A percentile compares a stretch with the other conserved stretches of the same genome.
These are phyloP conservation scores for Hypoxylon sp. DNA, from an alignment of 2,329 filamentous ascomycete species.

Conservation along the genomic window DNA sequence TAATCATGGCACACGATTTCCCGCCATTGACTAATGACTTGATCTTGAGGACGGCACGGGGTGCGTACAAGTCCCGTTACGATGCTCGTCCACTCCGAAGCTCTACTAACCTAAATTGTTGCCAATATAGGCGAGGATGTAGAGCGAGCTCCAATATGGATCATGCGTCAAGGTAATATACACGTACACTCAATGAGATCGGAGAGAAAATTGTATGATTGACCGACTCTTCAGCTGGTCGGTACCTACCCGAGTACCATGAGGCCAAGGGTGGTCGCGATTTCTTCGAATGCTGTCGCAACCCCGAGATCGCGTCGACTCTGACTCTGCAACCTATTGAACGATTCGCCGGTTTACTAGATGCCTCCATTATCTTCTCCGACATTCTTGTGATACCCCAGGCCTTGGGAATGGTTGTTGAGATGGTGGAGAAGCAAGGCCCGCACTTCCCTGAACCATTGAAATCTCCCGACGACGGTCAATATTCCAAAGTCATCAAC, in stretches of 20 bases:
- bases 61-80: constrained; percentile 63
- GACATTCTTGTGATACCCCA: constrained; percentile 98
- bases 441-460: constrained; percentile 93
- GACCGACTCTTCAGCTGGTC: constrained; percentile 75
- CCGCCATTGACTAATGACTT: constrained; percentile 93
- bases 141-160: constrained; percentile 95
- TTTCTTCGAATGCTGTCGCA: constrained; percentile 98
- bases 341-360: constrained; percentile 89
- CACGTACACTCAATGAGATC: constrained; percentile 46
- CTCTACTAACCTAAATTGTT: constrained; percentile 42
- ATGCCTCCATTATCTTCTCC: constrained; percentile 98
- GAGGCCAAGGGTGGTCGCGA: constrained; percentile 90
- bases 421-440: constrained; percentile 98
- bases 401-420: constrained; percentile 97
- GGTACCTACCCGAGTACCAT: constrained; percentile 98
- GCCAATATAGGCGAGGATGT: constrained; percentile 80
- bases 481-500: constrained; percentile 83
- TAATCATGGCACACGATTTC: constrained; percentile 78
- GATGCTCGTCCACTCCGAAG: constrained; percentile 35
- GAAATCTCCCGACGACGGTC: constrained; percentile 81
- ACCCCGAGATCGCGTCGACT: constrained; percentile 91
- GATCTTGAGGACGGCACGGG: constrained; percentile 89
- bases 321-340: constrained; percentile 96
- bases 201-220: constrained; percentile 3
- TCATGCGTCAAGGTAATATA: constrained; percentile 94